Conservation (phyloP, 2,329 filamentous ascomycete genomes). For the Penicillium sp. region DNA sequence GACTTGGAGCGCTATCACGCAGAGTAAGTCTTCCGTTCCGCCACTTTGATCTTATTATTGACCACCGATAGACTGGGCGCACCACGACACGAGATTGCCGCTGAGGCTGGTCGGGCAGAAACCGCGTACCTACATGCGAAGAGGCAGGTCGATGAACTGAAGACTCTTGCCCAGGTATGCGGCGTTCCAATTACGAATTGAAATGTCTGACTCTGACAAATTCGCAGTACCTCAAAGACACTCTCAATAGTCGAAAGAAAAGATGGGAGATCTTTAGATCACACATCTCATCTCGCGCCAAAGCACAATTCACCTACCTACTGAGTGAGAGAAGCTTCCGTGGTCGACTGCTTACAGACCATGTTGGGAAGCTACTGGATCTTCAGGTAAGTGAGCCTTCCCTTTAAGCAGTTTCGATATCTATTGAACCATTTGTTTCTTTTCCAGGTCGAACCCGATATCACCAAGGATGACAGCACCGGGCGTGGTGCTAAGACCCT, state of each 20-base stretch:
- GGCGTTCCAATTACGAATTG: not conserved
- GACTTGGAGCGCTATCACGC: conserved; percentile 60
- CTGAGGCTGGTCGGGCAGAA: conserved; percentile 41
- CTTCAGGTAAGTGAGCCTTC: conserved; percentile 59
- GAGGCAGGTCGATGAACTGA: conserved; percentile 39
- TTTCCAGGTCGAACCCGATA: conserved; percentile 61
- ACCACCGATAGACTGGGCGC: conserved; percentile 55
- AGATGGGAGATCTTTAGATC: conserved; percentile 81
- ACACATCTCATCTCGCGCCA: conserved; percentile 80
- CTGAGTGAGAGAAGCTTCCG: conserved; percentile 87
- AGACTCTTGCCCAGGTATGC: conserved; percentile 40
- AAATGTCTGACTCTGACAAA: conserved; percentile 5
- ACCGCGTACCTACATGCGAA: conserved; percentile 38
- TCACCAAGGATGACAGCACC: conserved; percentile 64
- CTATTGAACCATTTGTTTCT: conserved; percentile 4
- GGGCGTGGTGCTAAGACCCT: conserved; percentile 87
- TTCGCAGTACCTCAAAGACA: conserved; percentile 51
- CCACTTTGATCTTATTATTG: not conserved
- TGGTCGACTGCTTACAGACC: conserved; percentile 75
- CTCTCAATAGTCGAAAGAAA: conserved; percentile 66
- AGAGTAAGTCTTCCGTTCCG: conserved; percentile 35
- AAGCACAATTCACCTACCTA: conserved; percentile 82
- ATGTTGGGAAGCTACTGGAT: conserved; percentile 69
- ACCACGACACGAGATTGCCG: conserved; percentile 63
- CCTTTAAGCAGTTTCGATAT: not conserved